These are phyloP conservation scores for Diatrype stigma DNA, from an alignment of 2,329 filamentous ascomycete species.

Conservation along the genomic window DNA sequence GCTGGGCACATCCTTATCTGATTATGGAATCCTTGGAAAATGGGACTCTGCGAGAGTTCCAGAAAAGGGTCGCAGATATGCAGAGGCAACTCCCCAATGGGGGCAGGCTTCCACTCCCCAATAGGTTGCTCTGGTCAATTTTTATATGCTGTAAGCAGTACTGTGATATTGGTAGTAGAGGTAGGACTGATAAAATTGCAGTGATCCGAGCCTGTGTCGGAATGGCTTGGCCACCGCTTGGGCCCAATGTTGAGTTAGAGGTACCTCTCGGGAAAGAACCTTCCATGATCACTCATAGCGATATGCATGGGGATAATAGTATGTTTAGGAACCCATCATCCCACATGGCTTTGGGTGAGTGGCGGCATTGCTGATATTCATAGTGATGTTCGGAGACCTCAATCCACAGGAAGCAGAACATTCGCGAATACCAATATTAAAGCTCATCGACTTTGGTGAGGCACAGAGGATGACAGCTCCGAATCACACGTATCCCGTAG, in stretches of 20 bases:
- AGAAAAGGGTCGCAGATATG: not conserved
- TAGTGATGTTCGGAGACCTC: not conserved
- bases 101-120: not conserved
- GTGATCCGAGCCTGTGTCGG: constrained; percentile 1
- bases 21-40: not conserved
- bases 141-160: not conserved
- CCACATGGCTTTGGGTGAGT: not conserved
- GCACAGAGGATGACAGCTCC: not conserved
- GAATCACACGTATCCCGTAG: not conserved
- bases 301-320: not conserved
- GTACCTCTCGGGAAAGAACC: not conserved
- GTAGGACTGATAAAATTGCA: not conserved
- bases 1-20: not conserved
- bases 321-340: not conserved
- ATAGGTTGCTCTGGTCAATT: not conserved
- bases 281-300: not conserved
- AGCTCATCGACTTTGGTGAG: constrained; percentile 1
- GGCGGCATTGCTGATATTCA: not conserved
- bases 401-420: not conserved
- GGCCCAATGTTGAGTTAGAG: not conserved
- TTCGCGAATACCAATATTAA: not conserved
- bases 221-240: not conserved
- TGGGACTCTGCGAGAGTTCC: not conserved
- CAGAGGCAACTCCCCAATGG: not conserved
- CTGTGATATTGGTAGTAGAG: not conserved